phyloP scores from a whole-genome alignment of 1,139 yeast species.

The Yamadazyma mexicana region DNA sequence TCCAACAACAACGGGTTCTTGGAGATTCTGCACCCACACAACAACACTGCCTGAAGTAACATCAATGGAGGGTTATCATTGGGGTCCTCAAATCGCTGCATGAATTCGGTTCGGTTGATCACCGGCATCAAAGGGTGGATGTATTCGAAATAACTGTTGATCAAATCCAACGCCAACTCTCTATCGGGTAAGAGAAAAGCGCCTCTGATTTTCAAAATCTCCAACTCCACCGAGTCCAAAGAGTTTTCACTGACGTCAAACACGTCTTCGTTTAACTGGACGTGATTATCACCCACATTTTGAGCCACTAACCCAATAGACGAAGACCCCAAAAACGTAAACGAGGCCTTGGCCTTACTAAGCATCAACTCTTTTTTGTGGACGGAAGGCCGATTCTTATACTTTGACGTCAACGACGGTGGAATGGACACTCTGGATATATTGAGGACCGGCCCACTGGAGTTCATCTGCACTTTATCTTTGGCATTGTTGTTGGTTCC shows the following conservation, averaged over 20 bases:
- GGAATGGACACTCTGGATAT: conserved; percentile 47
- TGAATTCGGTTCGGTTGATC: conserved; percentile 63
- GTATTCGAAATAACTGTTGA: conserved; percentile 62
- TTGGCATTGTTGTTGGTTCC: background rate
- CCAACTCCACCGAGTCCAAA: conserved; percentile 67
- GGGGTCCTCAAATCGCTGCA: conserved; percentile 57
- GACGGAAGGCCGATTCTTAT: conserved; percentile 41
- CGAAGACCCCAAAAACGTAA: conserved; percentile 43
- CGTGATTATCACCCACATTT: conserved; percentile 46
- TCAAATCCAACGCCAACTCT: conserved; percentile 60
- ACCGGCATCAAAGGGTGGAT: conserved; percentile 75
- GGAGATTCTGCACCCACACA: conserved; percentile 69
- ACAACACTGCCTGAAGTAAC: conserved; percentile 65
- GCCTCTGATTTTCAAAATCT: conserved; percentile 66
- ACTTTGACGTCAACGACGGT: conserved; percentile 44
- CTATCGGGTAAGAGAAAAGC: conserved; percentile 69
- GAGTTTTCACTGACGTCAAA: conserved; percentile 38
- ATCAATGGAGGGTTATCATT: conserved; percentile 67
- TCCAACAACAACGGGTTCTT: conserved; percentile 58
- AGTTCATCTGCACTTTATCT: conserved; percentile 11
- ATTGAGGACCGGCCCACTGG: conserved; percentile 41
- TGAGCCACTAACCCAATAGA: conserved; percentile 44
- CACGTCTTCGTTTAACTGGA: conserved; percentile 42
- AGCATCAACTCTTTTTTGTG: conserved; percentile 35
- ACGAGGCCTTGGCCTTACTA: conserved; percentile 30